Evolutionary conservation across 148 eudicot genomes (phyloP), one percentile per base, ranked within the genome.

Genomic region (Cornus suecica): DNA sequence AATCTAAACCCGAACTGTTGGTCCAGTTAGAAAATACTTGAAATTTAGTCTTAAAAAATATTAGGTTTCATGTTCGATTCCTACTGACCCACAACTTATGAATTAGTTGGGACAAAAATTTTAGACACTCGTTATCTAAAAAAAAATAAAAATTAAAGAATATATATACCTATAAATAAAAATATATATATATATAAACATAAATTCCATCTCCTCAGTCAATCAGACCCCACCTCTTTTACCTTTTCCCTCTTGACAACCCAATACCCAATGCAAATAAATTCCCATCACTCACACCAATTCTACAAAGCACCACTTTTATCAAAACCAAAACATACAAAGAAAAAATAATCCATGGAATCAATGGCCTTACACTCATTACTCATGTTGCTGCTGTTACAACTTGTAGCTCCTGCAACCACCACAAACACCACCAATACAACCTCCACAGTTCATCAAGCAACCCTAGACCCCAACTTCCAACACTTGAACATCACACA

Each of bases 401-500:
- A 77, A 7, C 74, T n/a, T 45, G 65, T 62, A 37, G 26, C 76
- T 0, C 42, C 42, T 77, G 62, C 68, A 63, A 8, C 63, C 13
- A 69, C 83, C 81, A 65, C 84, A 73, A 66, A 81, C 58, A 69
- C 81, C 71, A 48, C 78, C 81, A 71, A 79, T 58, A 80, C 84
- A 42, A 74, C 71, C 64, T 51, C 63, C 67, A 68, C 87, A 22
- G 26, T 15, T 9, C 7, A 20, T 25, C 54, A 37, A 6, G 51
- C 75, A n/a, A 58, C 81, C 14, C 70, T 77, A 2, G 60, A 70
- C 73, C 84, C 91, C 2, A 65, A 81, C 68, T 87, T 82, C 76
- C 93, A 93, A 75, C 88, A 87, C 52, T 66, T 93, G 61, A 83
- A 85, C 70, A 81, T 92, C 30, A 81, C 56, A 23, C 69, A 85